A percentile compares a stretch with the other conserved stretches of the same genome.
These are phyloP conservation scores for Wickerhamomyces queroliae DNA, from an alignment of 805 yeast genomes.

Conservation along the genomic window DNA sequence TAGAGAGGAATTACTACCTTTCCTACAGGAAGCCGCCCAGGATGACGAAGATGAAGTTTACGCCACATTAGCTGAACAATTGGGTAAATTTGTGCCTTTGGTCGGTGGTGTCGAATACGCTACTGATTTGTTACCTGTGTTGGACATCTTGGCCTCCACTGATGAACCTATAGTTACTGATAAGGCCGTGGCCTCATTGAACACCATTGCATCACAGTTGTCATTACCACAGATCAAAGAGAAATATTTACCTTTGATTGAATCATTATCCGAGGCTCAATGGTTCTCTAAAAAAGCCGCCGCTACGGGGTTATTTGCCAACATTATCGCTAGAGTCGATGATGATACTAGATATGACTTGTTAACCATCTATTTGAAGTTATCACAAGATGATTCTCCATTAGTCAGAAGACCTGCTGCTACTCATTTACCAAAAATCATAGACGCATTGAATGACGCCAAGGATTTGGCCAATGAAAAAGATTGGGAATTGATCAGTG, in stretches of 20 bases:
- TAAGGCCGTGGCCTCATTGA: constrained; percentile 83
- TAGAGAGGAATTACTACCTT: constrained; percentile 82
- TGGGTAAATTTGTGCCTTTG: constrained; percentile 81
- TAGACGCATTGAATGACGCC: constrained; percentile 50
- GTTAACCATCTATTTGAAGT: constrained; percentile 58
- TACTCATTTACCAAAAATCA: constrained; percentile 67
- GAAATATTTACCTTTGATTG: constrained; percentile 70
- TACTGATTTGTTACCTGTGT: constrained; percentile 39
- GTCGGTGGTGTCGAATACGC: constrained; percentile 78
- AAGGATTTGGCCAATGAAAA: constrained; percentile 42
- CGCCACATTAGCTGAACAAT: constrained; percentile 85
- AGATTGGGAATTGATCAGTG: constrained; percentile 73
- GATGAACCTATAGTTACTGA: constrained; percentile 65
- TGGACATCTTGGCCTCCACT: not conserved
- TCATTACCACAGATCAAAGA: constrained; percentile 56
- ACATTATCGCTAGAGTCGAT: constrained; percentile 56
- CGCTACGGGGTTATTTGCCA: constrained; percentile 80
- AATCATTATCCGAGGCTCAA: constrained; percentile 74
- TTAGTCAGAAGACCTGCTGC: constrained; percentile 98
- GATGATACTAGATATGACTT: constrained; percentile 52
- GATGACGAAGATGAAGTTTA: constrained; percentile 99
- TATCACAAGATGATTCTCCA: constrained; percentile 89
- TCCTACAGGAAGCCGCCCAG: constrained; percentile 76
- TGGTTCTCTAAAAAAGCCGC: constrained; percentile 96
- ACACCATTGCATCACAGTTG: constrained; percentile 59